These are phyloP conservation scores for Pugionium dolabratum DNA, from an alignment of 345 rosid species.

Conservation along the genomic window DNA sequence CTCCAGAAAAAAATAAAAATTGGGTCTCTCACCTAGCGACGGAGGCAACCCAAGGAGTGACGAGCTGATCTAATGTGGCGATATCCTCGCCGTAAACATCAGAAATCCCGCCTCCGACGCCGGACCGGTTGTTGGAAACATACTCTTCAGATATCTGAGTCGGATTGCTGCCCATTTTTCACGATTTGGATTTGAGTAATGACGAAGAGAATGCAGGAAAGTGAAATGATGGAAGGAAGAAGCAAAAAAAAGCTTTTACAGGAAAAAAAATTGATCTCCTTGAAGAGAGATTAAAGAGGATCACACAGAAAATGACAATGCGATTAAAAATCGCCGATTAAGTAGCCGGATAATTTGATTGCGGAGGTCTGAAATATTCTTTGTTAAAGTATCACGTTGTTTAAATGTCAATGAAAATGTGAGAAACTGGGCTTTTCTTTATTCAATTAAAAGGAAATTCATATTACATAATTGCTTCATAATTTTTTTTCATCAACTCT, in stretches of 20 bases:
- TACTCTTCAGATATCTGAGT: conserved; percentile 29
- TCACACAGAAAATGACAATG: conserved; percentile 14
- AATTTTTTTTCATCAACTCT: too few species aligned
- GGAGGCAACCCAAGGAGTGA: conserved; percentile 44
- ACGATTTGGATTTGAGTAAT: background rate
- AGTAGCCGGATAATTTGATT: background rate
- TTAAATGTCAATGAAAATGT: background rate
- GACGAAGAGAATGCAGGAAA: background rate
- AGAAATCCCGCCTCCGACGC: conserved; percentile 34
- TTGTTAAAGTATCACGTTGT: conserved; percentile 6
- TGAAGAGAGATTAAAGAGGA: conserved; percentile 5
- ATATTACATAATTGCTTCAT: too few species aligned
- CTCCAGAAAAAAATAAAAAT: background rate
- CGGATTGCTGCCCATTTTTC: conserved; percentile 10
- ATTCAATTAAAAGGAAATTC: background rate
- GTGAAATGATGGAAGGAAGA: background rate
- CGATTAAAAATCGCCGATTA: conserved; percentile 18
- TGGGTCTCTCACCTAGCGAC: conserved; percentile 28
- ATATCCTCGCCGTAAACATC: conserved; percentile 40
- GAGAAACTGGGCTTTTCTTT: background rate
- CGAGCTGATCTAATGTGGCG: conserved; percentile 42
- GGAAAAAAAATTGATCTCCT: background rate
- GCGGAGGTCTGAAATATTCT: conserved; percentile 23
- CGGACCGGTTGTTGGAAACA: conserved; percentile 25
- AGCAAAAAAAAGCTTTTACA: background rate